These are phyloP conservation scores for Ostreobium quekettii DNA, from an alignment of 139 green algal species.

Conservation along the genomic window DNA sequence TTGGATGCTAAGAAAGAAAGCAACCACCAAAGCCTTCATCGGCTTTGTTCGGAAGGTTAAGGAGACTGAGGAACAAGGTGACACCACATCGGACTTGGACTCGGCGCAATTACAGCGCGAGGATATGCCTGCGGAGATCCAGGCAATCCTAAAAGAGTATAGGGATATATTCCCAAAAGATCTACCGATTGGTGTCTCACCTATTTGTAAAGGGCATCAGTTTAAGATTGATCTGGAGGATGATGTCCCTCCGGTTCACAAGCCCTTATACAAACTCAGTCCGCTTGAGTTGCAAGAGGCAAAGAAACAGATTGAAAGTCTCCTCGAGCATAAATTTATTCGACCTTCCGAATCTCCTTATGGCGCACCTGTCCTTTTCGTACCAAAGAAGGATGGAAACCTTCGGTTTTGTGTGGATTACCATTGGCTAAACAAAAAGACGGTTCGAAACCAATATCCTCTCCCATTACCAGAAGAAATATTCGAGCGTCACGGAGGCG, in stretches of 20 bases:
- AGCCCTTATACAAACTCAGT: constrained; percentile 2
- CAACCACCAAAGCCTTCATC: too few species aligned
- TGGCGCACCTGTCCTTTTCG: constrained; percentile 48
- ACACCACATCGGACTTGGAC: too few species aligned
- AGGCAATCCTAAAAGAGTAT: too few species aligned
- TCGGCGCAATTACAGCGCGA: too few species aligned
- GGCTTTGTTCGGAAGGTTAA: too few species aligned
- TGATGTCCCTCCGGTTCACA: background rate
- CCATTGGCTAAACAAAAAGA: constrained; percentile 38
- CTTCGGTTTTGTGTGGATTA: constrained; percentile 52
- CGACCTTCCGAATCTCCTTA: constrained; percentile 31
- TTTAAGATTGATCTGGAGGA: constrained; percentile 6
- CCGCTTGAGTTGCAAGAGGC: constrained; percentile 6
- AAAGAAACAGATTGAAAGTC: constrained; percentile 18
- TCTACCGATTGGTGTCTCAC: constrained; percentile 1
- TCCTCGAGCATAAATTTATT: constrained; percentile 22
- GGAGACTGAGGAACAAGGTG: too few species aligned
- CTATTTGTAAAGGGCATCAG: constrained; percentile 12
- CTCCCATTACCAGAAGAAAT: constrained; percentile 42
- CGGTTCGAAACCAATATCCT: constrained; percentile 39
- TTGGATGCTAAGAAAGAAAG: too few species aligned
- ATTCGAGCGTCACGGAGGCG: constrained; percentile 30
- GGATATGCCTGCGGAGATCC: too few species aligned
- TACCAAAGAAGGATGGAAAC: constrained; percentile 41
- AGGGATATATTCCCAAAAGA: constrained; percentile 12